Conservation (phyloP, 1,284 basidiomycete species). For the Ustilago bromivora region DNA sequence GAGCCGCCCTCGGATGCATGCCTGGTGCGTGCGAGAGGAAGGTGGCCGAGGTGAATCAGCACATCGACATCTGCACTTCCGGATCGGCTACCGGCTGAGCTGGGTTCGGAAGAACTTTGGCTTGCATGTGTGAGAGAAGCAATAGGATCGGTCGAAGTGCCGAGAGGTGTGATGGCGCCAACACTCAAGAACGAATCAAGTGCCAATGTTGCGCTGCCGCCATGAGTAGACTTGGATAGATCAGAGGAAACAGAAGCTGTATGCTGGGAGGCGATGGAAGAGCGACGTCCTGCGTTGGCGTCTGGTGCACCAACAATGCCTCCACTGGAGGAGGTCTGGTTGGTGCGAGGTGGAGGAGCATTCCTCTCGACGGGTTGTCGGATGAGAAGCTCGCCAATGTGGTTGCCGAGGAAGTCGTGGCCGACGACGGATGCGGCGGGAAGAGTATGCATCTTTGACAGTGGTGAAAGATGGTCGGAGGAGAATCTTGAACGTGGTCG, state of each 20-base stretch:
- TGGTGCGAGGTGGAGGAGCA: background rate
- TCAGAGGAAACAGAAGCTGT: background rate
- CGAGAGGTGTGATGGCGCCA: constrained; percentile 13
- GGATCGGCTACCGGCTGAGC: constrained; percentile 26
- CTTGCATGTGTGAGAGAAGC: constrained; percentile 25
- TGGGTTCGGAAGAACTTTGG: constrained; percentile 33
- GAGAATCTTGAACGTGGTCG: constrained; percentile 1
- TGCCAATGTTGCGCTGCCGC: background rate
- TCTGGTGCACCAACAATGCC: constrained; percentile 21
- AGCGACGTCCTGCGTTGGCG: background rate
- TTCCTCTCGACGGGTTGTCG: constrained; percentile 31
- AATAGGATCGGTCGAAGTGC: constrained; percentile 8
- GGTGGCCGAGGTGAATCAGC: constrained; percentile 27
- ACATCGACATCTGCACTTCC: constrained; percentile 23
- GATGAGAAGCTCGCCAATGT: constrained; percentile 52
- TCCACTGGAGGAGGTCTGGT: constrained; percentile 20
- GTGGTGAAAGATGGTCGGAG: background rate
- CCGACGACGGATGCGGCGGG: constrained; percentile 32
- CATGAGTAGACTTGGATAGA: background rate
- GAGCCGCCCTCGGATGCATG: constrained; percentile 12
- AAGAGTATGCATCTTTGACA: constrained; percentile 37
- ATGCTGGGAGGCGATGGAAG: constrained; percentile 3
- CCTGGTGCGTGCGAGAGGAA: constrained; percentile 12
- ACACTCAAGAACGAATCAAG: constrained; percentile 15
- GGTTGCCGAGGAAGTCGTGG: constrained; percentile 50